Conservation (phyloP, 2,329 filamentous ascomycete species). For the Colletotrichum navitas region DNA sequence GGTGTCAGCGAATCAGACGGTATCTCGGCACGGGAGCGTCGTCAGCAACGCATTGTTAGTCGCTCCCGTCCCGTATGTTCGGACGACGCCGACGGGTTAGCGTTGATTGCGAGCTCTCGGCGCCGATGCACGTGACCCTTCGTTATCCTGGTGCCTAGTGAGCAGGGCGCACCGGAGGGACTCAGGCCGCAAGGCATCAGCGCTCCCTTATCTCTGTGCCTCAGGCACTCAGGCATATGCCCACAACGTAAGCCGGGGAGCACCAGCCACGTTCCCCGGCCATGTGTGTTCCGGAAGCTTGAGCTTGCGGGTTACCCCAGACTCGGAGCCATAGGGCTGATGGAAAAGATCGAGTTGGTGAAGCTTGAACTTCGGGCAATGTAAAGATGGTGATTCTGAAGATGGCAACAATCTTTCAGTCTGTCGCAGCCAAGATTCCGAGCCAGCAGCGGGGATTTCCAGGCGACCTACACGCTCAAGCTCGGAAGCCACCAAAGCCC, state of each 20-base stretch:
- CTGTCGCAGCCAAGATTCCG: not conserved
- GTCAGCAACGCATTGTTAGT: slow-evolving; percentile 38
- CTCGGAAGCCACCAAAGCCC: slow-evolving; percentile 1
- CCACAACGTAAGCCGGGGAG: not conserved
- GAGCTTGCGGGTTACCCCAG: slow-evolving; percentile 41
- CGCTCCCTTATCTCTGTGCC: not conserved
- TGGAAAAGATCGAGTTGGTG: slow-evolving; percentile 29
- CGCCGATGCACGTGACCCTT: slow-evolving; percentile 31
- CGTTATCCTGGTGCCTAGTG: slow-evolving; percentile 22
- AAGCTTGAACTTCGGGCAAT: slow-evolving; percentile 35
- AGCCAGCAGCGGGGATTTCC: not conserved
- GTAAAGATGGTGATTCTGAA: slow-evolving; percentile 2
- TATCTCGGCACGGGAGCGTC: slow-evolving; percentile 39
- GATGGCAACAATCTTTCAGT: slow-evolving; percentile 9
- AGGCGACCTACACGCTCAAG: not conserved
- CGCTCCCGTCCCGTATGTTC: slow-evolving; percentile 33
- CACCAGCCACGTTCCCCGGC: slow-evolving; percentile 38
- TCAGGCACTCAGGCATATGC: not conserved
- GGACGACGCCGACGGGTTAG: slow-evolving; percentile 44
- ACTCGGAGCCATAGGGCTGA: slow-evolving; percentile 42
- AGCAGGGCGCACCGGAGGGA: slow-evolving; percentile 23
- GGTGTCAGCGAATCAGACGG: slow-evolving; percentile 31
- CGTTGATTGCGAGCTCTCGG: slow-evolving; percentile 34
- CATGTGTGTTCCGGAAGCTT: slow-evolving; percentile 37
- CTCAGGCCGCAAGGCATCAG: slow-evolving; percentile 33